phyloP scores from a whole-genome alignment of 305 asterid species.

The Fraxinus floribunda region DNA sequence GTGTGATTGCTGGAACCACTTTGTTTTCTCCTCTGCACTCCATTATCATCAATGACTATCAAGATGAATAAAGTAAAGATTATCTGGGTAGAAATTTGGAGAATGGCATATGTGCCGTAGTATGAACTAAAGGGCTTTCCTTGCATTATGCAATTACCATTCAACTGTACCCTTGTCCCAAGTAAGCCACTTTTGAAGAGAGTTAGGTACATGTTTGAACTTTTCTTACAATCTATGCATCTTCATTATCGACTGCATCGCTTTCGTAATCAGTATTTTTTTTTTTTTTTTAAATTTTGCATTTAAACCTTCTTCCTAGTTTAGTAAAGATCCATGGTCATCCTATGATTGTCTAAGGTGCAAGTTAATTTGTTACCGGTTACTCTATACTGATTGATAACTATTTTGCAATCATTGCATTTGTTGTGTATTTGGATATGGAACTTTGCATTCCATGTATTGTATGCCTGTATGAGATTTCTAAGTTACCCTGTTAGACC shows the following conservation, averaged over 20 bases:
- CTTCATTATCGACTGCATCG: not conserved
- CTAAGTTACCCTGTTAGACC: constrained; percentile 7
- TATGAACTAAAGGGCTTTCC: not conserved
- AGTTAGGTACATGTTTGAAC: not conserved
- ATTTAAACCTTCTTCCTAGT: not conserved
- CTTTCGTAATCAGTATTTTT: not conserved
- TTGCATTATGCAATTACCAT: not conserved
- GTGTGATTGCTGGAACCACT: constrained; percentile 2
- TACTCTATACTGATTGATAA: not conserved
- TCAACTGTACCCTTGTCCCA: not conserved
- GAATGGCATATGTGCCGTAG: not conserved
- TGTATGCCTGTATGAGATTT: not conserved
- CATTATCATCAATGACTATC: not conserved
- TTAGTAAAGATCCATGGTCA: constrained; percentile 3
- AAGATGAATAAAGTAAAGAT: not conserved
- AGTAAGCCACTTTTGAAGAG: not conserved
- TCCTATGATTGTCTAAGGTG: not conserved
- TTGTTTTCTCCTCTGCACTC: not conserved
- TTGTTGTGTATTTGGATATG: not conserved
- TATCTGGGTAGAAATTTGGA: not conserved
- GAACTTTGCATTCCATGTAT: not conserved
- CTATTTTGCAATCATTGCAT: not conserved
- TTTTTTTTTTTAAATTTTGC: not conserved
- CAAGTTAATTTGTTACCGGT: not conserved
- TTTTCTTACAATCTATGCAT: not conserved